Base-by-base conservation (phyloP, 2,329 filamentous ascomycete species). In the Neospermospora avenae region DNA sequence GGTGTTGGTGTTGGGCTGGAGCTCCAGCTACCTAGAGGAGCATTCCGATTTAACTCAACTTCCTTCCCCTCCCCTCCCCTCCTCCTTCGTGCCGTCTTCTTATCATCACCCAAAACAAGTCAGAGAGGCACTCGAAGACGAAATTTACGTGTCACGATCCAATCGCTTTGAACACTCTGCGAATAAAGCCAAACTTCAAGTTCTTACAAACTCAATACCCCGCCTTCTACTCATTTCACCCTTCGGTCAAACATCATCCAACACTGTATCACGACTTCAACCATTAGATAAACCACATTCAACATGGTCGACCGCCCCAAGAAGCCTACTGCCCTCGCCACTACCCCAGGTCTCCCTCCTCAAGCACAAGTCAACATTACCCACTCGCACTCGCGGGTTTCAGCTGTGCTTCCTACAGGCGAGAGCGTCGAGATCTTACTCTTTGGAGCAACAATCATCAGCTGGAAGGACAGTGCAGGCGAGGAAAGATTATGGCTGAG, bases 391-490 rank as follows among this genome's bases (percentile, higher is more conserved):
- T 83, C 83, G 61, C 85, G 84, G 62, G 87, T 98, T 55, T 83
- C 84, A n/a, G 93, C 93, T 35, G 83, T 82, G 31, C 84, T 98
- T 45, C 90, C 92, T 41, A 89, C 91, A 0, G 93, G 93, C 67
- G 93, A 98, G 77, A 90, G 85, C 58, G 84, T 96, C 67, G 87
- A 91, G 66, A 81, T 99, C 39, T 81, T 96, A 62, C 85, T 98
- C n/a, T 90, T 90, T 71, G 95, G 95, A 60, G 95, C 95, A 11
- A 98, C 93, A 0, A 89, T 99, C 51, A 86, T 90, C 61, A 95
- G 89, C 76, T 99, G 95, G 95, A 96, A 95, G 80, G 88, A 89
- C 72, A 83, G 86, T 61, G 80, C 83, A 60, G 89, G 89, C 51
- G 78, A 84, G 58, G 93, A 97, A 79, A 92, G 92, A 77, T 81